Evolutionary conservation across 2,329 filamentous ascomycete species (phyloP), one percentile per base, ranked within the genome.

Genomic region (Hypoxylon rubiginosum): DNA sequence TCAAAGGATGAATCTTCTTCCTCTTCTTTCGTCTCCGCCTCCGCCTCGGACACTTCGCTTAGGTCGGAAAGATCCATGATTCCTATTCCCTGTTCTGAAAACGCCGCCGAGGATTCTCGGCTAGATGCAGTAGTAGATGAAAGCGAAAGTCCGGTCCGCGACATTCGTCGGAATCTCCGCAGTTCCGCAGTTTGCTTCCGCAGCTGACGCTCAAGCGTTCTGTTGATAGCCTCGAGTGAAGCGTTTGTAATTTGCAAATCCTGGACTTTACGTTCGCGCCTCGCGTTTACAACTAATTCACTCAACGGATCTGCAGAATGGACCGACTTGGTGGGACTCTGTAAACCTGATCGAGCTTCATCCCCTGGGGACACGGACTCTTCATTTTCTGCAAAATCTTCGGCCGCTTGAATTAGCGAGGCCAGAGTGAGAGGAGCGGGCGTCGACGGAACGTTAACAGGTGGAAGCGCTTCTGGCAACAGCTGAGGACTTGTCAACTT

Each of bases 221-320:
- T 87, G 76, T 99, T 99, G 80, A 99, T 98, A 43, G 96, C 96
- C 61, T 97, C 88, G 2, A 99, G 85, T 1, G 94, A 97, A 0
- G 93, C 96, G 75, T 99, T 99, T 59, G 92, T 97, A 69, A 99
- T 99, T 77, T 99, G 93, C 5, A 99, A 83, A 77, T 99, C 96
- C 71, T 98, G 88, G 0, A 99, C 94, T 81, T 98, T 99, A 66
- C 96, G 89, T 79, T 98, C 96, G 36, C 93, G 88, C 30, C 96
- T 88, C 13, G 96, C 96, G 76, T 93, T 96, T n/a, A 91, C 88
- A 10, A 96, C 93, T 6, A 93, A 84, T 65, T 97, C 94, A 67
- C 88, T 92, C 66, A 91, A 82, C 7, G 88, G 84, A 59, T 91
- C 88, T 15, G 86, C 79, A 11, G 84, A 82, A 72, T 80, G 81